Evolutionary conservation across 208 protist genomes (phyloP).

Genomic region (Trypanosoma avium): DNA sequence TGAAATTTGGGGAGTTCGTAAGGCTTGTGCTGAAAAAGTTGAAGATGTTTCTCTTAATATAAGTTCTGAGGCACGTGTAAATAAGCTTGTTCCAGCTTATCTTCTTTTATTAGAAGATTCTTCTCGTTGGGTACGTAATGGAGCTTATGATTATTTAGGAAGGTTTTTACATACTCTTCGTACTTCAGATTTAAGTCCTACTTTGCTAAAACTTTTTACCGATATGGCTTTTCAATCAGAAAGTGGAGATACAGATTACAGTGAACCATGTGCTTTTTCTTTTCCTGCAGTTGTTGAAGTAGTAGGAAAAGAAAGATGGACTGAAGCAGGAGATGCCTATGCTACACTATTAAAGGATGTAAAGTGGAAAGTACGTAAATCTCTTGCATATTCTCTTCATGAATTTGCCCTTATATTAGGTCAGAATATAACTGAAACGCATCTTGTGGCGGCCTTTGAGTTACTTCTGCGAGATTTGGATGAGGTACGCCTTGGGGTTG

Average conservation of each 20-base stretch:
- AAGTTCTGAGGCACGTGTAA: slow-evolving; percentile 48
- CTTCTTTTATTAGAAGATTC: slow-evolving; percentile 75
- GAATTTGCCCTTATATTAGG: slow-evolving; percentile 93
- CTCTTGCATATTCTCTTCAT: slow-evolving; percentile 94
- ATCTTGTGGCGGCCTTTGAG: slow-evolving; percentile 90
- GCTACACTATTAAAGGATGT: slow-evolving; percentile 92
- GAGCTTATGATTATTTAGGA: slow-evolving; percentile 90
- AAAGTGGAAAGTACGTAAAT: slow-evolving; percentile 96
- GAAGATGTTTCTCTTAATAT: slow-evolving; percentile 70
- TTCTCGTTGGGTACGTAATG: slow-evolving; percentile 93
- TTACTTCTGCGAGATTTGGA: slow-evolving; percentile 95
- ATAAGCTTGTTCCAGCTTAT: slow-evolving; percentile 71
- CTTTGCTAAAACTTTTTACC: slow-evolving; percentile 86
- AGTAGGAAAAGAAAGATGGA: slow-evolving; percentile 83
- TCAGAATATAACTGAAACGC: slow-evolving; percentile 79
- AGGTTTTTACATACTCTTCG: slow-evolving; percentile 91
- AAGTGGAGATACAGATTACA: slow-evolving; percentile 85
- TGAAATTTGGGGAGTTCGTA: slow-evolving; percentile 96
- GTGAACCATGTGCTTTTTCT: slow-evolving; percentile 92
- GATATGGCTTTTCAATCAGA: slow-evolving; percentile 92
- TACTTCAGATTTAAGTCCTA: slow-evolving; percentile 74
- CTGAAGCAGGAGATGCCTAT: slow-evolving; percentile 91
- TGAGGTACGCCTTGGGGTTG: slow-evolving; percentile 94
- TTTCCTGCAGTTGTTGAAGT: slow-evolving; percentile 94
- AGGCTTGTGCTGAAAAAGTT: slow-evolving; percentile 91